Base-by-base conservation (phyloP, 805 yeast genomes). In the Saccharomycopsis schoenii region DNA sequence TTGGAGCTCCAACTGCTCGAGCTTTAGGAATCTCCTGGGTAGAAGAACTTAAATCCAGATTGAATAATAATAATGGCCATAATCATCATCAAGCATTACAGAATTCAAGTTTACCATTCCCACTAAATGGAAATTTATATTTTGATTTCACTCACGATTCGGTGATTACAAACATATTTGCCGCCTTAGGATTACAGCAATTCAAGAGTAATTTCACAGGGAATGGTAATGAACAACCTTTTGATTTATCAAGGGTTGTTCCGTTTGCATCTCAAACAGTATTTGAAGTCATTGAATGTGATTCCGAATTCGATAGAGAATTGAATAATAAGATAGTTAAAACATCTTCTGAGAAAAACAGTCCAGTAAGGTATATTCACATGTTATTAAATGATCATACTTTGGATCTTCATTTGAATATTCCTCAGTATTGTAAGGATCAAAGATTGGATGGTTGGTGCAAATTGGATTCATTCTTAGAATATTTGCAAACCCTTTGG, bases 121-220 rank as follows among this genome's bases (percentile, higher is more conserved):
- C 80, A 17, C 63, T 71, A 19, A 77, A 75, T 63, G 80, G 70
- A 68, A 79, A 80, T 60, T 75, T 87, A 56, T 85, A 85, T 76
- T 76, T 87, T 65, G 86, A 83, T 66, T 85, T 88, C 74, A 78
- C 89, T 15, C 96, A 89, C 68, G 96, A 89, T 69, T 80, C 86
- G 41, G 88, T 86, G 65, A 71, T 88, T 54, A 76, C 84, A 63
- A 75, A 84, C 43, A 83, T 79, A 66, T 74, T 84, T 66, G 74
- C 88, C 34, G 88, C 94, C 0, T 72, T 88, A 57, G 90, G 89
- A 9, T 70, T 87, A 8, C 61, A 62, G 40, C 67, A 65, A 51
- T 55, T 58, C 36, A 58, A 57, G n/a, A 63, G 64, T 55, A 59
- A 59, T 17, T 61, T 65, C 34, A 60, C 60, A 8, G 62, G 51